Evolutionary conservation across 495 filamentous ascomycete genomes (phyloP).

Genomic region (Bacidia rubella): DNA sequence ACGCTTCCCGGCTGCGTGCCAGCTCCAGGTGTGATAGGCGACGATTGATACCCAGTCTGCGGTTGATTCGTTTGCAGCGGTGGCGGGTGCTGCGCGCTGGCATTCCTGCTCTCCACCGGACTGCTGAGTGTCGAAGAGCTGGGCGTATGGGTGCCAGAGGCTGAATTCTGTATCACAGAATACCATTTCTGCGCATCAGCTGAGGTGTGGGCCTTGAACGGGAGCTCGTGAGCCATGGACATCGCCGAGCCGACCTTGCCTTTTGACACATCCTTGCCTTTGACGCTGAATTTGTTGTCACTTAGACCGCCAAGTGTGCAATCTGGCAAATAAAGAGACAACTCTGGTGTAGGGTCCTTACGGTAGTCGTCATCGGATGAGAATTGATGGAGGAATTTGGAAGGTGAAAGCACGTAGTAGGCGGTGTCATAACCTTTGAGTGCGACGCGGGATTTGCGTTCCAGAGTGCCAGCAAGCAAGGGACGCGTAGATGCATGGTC

Average conservation of each 20-base stretch:
- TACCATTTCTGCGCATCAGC: conserved; percentile 72
- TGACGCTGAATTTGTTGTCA: conserved; percentile 80
- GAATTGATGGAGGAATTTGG: conserved; percentile 87
- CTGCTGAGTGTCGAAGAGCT: conserved; percentile 19
- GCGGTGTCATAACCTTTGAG: conserved; percentile 62
- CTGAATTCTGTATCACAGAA: conserved; percentile 45
- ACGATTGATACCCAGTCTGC: conserved; percentile 14
- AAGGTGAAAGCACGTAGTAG: conserved; percentile 82
- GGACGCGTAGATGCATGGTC: conserved; percentile 66
- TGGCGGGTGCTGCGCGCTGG: conserved; percentile 14
- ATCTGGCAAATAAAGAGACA: conserved; percentile 86
- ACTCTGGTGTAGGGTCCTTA: conserved; percentile 69
- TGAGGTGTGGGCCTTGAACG: conserved; percentile 61
- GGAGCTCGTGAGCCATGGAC: conserved; percentile 47
- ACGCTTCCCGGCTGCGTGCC: background rate
- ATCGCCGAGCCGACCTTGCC: conserved; percentile 46
- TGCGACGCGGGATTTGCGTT: conserved; percentile 69
- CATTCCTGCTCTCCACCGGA: conserved; percentile 20
- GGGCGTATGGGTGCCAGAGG: conserved; percentile 23
- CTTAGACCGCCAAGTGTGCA: conserved; percentile 61
- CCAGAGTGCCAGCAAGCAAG: conserved; percentile 72
- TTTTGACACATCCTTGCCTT: conserved; percentile 73
- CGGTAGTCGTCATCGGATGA: conserved; percentile 79
- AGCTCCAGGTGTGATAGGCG: conserved; percentile 5
- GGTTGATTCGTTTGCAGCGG: conserved; percentile 26